These are phyloP conservation scores for Moesziomyces globuligerus DNA, from an alignment of 1,284 basidiomycete species.

Conservation along the genomic window DNA sequence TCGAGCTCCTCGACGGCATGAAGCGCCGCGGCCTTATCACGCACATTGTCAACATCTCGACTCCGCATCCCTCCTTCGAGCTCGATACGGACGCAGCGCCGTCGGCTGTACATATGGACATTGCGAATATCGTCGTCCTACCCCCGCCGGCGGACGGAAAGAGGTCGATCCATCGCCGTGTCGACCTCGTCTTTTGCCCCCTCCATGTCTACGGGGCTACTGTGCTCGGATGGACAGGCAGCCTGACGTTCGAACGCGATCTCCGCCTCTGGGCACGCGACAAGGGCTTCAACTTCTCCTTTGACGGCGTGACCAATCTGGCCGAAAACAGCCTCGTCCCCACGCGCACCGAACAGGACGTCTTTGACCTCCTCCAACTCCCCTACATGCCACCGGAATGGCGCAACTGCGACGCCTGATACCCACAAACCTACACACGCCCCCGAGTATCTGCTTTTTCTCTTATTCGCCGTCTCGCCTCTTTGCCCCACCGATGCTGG, in stretches of 20 bases:
- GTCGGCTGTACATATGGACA: conserved; percentile 28
- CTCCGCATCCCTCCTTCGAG: conserved; percentile 21
- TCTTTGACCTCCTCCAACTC: conserved; percentile 41
- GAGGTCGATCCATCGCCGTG: conserved; percentile 22
- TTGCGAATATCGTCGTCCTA: conserved; percentile 57
- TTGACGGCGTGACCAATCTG: conserved; percentile 41
- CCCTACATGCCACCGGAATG: conserved; percentile 50
- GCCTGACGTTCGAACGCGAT: conserved; percentile 54
- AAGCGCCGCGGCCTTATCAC: conserved; percentile 39
- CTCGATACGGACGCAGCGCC: background rate
- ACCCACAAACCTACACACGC: background rate
- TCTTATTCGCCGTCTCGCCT: too few species aligned
- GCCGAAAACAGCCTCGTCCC: conserved; percentile 31
- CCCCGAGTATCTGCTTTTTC: background rate
- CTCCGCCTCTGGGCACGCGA: conserved; percentile 43
- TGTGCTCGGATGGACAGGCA: conserved; percentile 56
- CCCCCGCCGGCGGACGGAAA: conserved; percentile 5
- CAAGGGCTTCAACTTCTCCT: conserved; percentile 50
- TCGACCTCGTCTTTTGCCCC: conserved; percentile 43
- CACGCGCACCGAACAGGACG: conserved; percentile 40
- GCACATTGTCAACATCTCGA: conserved; percentile 50
- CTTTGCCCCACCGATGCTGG: background rate
- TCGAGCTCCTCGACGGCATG: conserved; percentile 35
- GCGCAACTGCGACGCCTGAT: conserved; percentile 58
- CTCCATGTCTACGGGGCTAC: conserved; percentile 51